Evolutionary conservation across 345 rosid genomes (phyloP), one percentile per base, ranked within the genome.

Genomic region (Combretum micranthum): DNA sequence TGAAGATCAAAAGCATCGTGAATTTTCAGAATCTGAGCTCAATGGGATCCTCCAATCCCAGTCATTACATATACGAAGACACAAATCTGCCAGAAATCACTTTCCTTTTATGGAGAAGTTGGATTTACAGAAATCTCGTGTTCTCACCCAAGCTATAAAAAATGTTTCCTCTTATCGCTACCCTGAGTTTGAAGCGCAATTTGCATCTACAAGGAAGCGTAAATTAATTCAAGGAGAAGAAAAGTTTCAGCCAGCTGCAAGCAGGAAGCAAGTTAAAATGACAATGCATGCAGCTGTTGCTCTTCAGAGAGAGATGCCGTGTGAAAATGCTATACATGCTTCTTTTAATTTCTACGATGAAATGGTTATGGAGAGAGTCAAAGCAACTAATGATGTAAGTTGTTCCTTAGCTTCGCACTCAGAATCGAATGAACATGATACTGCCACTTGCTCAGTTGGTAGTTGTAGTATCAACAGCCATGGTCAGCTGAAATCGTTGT

Each of bases 381-480:
- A 75, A 57, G 66, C 69, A 65, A 69, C 32, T 55, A 65, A 63
- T 49, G 71, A 53, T 42, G 61, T 55, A 39, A 70, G 82, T 59
- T 59, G 62, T 63, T 72, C 59, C 42, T 55, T 59, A 58, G 66
- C 74, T 48, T 71, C 50, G 61, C 53, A 51, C 57, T 63, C 60
- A 48, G 69, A 65, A 53, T 51, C 71, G 55, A 49, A 57, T 56
- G 74, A 75, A 46, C 76, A 66, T 47, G 62, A 74, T 53, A 66
- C 79, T 26, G 59, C 69, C 68, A 62, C 74, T 43, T 78, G 84
- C 71, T 90, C 92, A 32, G 80, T 76, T 59, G 92, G 86, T 61
- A 86, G 91, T 50, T 88, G 90, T 67, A 80, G 77, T 59, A 64
- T 72, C 47, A 67, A 58, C 52, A 57, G 63, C 57, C 53, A 69